Evolutionary conservation across 495 filamentous ascomycete species (phyloP), one percentile per base, ranked within the genome.

Genomic region (Immersiella caudata): DNA sequence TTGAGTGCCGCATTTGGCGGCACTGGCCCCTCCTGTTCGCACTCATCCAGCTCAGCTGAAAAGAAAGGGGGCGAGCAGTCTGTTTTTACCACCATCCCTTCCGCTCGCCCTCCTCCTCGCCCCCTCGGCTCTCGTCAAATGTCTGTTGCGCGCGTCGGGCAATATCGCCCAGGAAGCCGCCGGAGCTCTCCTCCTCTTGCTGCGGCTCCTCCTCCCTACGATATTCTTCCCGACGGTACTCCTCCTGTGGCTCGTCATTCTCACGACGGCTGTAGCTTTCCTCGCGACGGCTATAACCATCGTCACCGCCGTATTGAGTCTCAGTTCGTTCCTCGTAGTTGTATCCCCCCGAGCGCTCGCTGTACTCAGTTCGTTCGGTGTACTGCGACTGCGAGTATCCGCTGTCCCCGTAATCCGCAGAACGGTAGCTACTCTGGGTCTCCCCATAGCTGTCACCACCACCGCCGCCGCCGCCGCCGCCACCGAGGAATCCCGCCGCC

Each of bases 361-460:
- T 60, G 57, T 71, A 18, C 46, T 79, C 70, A 8, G 78, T 68
- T 72, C 79, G 79, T 62, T 81, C 81, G 64, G 78, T 77, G 59
- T 77, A 79, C 33, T 67, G 71, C 66, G 85, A 85, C 64, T 85
- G 79, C 35, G 78, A 77, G 62, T 76, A 74, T 27, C 78, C 73
- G 52, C 78, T 57, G 26, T 55, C 49, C 9, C 26, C 81, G 29
- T 33, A 33, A 51, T 83, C 84, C 40, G 33, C 73, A 29, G 78
- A 73, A 2, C 40, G 40, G 40, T 46, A 46, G 40, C 40, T 46
- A 12, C 40, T 46, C 40, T 33, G 26, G 0, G 27, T 59, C 27
- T 59, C 57, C 27, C 21, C 14, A 2, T 25, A 26, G 22, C 56
- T 21, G 26, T 26, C 26, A 59, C 24, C 29, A 58, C 16, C 33